These are phyloP conservation scores for Camelina sativa DNA, from an alignment of 345 rosid species.

Conservation along the genomic window DNA sequence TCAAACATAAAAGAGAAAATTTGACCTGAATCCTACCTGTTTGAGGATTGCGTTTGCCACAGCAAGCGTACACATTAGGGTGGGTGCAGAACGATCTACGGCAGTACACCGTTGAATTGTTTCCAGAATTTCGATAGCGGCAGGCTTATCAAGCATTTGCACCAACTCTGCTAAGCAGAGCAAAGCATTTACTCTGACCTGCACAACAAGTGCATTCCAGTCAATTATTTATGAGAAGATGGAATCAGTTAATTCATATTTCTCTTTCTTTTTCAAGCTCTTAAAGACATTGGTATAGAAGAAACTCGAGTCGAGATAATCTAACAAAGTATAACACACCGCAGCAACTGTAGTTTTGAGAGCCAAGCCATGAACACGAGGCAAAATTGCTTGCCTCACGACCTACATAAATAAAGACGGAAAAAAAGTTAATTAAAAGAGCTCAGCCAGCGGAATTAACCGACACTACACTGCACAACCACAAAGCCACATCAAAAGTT, in stretches of 20 bases:
- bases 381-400: constrained; percentile 90
- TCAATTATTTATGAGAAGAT: constrained; percentile 1
- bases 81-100: constrained; percentile 94
- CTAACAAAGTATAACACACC: constrained; percentile 52
- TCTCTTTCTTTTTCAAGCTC: constrained; percentile 17
- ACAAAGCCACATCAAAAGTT: constrained; percentile 6
- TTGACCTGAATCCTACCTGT: constrained; percentile 54
- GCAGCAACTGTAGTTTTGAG: constrained; percentile 98
- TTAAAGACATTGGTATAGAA: not conserved
- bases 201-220: constrained; percentile 28
- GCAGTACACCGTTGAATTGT: constrained; percentile 94
- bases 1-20: not conserved
- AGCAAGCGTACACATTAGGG: constrained; percentile 96
- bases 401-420: constrained; percentile 54
- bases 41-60: constrained; percentile 87
- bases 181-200: constrained; percentile 97
- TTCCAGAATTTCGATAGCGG: constrained; percentile 72
- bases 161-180: constrained; percentile 85
- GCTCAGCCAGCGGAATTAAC: constrained; percentile 11
- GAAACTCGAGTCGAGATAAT: constrained; percentile 4
- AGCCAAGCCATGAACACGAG: constrained; percentile 93
- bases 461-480: not conserved
- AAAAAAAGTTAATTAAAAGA: not conserved
- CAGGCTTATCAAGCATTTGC: constrained; percentile 73
- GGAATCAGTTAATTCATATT: not conserved